Base-by-base conservation (phyloP, 2,329 filamentous ascomycete genomes). In the Scedosporium boydii region DNA sequence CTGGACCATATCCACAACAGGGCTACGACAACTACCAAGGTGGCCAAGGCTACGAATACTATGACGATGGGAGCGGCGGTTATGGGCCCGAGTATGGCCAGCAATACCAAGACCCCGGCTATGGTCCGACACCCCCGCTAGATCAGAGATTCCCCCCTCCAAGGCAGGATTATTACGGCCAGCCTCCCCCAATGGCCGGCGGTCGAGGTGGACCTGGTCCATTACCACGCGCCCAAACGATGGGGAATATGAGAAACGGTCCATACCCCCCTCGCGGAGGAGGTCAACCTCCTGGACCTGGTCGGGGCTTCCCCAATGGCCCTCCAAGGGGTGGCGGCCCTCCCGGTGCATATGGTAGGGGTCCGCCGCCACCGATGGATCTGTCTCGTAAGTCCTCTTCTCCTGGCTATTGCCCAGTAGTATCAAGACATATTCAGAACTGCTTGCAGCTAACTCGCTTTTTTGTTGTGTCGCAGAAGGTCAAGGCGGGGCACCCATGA, bases 21-120 rank as follows among this genome's bases (percentile, higher is more conserved):
- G 74, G 76, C 63, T 79, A 81, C 63, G 75, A 80, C 61, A 73
- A 76, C 59, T 78, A 80, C 62, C 74, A 78, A 61, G 75, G 79
- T 58, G 76, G 75, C 14, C 77, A 82, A 64, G 77, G 72, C 58
- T 76, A 79, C 64, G 78, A 77, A 23, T 75, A 78, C 57, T 78
- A 79, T 18, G 74, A 76, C 27, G 76, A 77, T 59, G 74, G 75
- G 6, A 67, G 65, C 29, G 66, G 65, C 23, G 69, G 66, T n/a
- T 68, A 74, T 55, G 71, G 67, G 2, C 76, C 78, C 64, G 74
- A 73, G 23, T 76, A 77, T 56, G 74, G 73, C 60, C 71, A 67
- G 61, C 75, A 77, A 42, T 78, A 80, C 66, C 74, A 76, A 60
- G 77, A 79, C 56, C 74, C 75, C 62, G 76, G 74, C 64, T 83